phyloP scores from a whole-genome alignment of 352 stramenopile genomes.

The Phytophthora europaea region DNA sequence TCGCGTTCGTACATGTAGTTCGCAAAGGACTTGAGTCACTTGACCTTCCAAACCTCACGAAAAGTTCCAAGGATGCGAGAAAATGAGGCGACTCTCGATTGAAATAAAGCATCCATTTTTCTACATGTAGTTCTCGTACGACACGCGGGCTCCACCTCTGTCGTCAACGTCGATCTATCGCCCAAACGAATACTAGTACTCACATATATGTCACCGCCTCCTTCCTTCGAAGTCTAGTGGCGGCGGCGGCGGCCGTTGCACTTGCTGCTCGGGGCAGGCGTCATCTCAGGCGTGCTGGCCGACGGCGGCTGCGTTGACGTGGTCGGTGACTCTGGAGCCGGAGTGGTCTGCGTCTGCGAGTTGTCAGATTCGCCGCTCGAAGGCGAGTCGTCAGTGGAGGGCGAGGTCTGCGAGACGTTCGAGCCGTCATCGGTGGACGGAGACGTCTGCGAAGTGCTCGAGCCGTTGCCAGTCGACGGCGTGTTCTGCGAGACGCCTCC shows the following conservation, averaged over 20 bases:
- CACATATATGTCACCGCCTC: slow-evolving; percentile 23
- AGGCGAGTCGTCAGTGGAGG: slow-evolving; percentile 1
- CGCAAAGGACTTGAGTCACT: no score
- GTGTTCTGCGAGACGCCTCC: slow-evolving; percentile 21
- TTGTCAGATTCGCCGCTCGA: neutral
- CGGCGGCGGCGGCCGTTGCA: slow-evolving; percentile 32
- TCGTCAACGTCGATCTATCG: neutral
- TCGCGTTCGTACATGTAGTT: no score
- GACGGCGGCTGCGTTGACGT: slow-evolving; percentile 7
- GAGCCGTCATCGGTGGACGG: slow-evolving; percentile 7
- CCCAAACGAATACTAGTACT: slow-evolving; percentile 25
- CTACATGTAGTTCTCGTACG: slow-evolving; percentile 3
- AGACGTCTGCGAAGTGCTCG: slow-evolving; percentile 10
- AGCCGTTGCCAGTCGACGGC: slow-evolving; percentile 28
- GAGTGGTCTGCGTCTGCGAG: slow-evolving; percentile 6
- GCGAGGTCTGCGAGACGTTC: neutral
- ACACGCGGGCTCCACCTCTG: slow-evolving; percentile 17
- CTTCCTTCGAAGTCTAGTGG: slow-evolving; percentile 28
- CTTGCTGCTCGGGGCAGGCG: slow-evolving; percentile 31
- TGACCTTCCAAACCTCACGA: neutral
- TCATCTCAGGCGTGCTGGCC: slow-evolving; percentile 23
- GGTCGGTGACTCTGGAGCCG: slow-evolving; percentile 9
- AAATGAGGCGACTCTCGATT: neutral
- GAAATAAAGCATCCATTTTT: neutral
- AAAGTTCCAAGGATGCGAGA: neutral